Percentiles rank a stretch among this genome's conserved stretches.
phyloP scores from a whole-genome alignment of 2,329 filamentous ascomycete species.

The Fusarium cyanostomum region DNA sequence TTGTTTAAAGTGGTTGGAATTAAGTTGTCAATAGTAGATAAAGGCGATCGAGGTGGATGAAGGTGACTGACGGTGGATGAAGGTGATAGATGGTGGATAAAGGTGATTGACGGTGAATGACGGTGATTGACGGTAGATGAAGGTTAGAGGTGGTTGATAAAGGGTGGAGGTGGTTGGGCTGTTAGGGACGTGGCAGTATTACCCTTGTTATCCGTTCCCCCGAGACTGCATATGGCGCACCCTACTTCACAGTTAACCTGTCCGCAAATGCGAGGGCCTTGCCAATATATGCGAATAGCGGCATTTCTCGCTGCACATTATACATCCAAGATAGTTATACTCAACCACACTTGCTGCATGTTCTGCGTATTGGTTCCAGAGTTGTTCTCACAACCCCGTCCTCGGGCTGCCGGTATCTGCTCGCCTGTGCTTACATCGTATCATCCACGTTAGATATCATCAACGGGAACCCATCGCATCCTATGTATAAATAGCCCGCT shows the following conservation, averaged over 20 bases:
- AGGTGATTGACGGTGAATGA: neutral
- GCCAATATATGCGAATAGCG: no score
- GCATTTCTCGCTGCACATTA: no score
- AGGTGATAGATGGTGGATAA: neutral
- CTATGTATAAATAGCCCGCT: neutral
- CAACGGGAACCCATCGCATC: neutral
- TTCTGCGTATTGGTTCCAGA: neutral
- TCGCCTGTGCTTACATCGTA: neutral
- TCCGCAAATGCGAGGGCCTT: no score
- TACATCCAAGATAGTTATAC: no score
- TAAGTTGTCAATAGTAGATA: neutral
- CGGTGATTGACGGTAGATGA: neutral
- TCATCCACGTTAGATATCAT: no score
- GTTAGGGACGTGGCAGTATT: no score
- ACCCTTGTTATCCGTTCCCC: neutral
- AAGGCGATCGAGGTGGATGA: neutral
- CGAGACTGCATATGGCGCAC: neutral
- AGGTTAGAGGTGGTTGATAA: no score
- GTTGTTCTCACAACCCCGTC: neutral
- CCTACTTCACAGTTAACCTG: no score
- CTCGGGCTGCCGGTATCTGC: neutral
- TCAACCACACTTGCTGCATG: neutral
- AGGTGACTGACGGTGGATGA: neutral
- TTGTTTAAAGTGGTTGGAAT: neutral
- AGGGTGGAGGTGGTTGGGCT: no score